Conservation (phyloP, 306 rosid genomes). For the Betula pendula region DNA sequence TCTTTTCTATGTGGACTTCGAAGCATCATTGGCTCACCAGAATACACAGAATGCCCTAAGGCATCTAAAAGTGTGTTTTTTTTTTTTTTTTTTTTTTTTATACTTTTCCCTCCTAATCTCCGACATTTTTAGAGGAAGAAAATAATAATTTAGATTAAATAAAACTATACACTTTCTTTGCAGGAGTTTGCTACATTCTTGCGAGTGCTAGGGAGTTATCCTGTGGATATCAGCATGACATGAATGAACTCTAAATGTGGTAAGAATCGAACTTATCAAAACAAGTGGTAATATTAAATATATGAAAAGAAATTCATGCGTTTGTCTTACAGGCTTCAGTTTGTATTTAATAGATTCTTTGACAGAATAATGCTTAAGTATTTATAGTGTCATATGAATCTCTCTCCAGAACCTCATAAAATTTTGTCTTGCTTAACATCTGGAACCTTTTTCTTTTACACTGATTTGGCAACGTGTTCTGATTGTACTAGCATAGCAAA, state of each 20-base stretch:
- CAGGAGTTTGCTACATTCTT: conserved; percentile 94
- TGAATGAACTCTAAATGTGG: conserved; percentile 37
- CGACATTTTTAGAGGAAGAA: conserved; percentile 21
- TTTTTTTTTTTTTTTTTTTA: neutral
- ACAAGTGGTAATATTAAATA: neutral
- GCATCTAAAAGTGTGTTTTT: conserved; percentile 63
- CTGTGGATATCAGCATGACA: conserved; percentile 65
- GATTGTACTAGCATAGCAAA: neutral
- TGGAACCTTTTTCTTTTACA: neutral
- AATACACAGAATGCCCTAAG: conserved; percentile 86
- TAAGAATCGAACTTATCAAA: conserved; percentile 7
- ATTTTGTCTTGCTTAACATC: neutral
- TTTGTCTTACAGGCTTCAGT: neutral
- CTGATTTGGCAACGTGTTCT: neutral
- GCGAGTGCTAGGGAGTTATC: conserved; percentile 98
- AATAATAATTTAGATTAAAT: conserved; percentile 13
- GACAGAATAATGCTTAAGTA: neutral
- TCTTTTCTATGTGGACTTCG: conserved; percentile 92
- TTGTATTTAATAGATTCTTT: neutral
- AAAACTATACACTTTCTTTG: conserved; percentile 25
- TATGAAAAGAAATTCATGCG: neutral
- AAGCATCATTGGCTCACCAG: conserved; percentile 95
- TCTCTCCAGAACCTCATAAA: neutral
- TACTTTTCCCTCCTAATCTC: neutral
- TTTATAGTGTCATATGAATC: neutral